Percentiles rank a stretch among this genome's conserved stretches.
Conservation (phyloP, 148 eudicot genomes). For the Camellia granthamiana region DNA sequence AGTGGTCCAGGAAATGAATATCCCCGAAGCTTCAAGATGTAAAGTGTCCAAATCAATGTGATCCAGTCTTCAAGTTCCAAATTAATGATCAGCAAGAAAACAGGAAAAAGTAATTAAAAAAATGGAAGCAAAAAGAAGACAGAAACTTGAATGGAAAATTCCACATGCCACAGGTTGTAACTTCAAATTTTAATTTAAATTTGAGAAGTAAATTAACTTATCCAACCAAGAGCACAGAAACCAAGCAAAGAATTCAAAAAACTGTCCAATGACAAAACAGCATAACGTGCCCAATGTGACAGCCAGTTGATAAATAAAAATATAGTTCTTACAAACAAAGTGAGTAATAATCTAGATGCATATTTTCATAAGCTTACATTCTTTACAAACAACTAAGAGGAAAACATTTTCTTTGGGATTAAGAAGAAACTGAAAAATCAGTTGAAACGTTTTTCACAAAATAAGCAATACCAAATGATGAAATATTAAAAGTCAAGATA, state of each 20-base stretch:
- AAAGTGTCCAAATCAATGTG: neutral
- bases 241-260: neutral
- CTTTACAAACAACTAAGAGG: neutral
- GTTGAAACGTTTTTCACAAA: neutral
- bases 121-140: neutral
- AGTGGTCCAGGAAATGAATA: neutral
- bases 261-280: neutral
- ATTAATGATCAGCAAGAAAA: neutral
- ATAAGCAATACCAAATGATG: neutral
- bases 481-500: neutral
- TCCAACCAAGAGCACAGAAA: constrained; percentile 4
- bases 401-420: neutral
- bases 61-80: constrained; percentile 1
- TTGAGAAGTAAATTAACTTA: neutral
- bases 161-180: constrained; percentile 2
- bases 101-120: neutral
- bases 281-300: neutral
- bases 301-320: neutral
- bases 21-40: constrained; percentile 4
- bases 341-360: neutral
- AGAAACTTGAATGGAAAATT: neutral
- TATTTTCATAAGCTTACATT: neutral
- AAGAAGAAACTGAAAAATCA: neutral
- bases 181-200: neutral
- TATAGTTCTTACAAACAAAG: no score